These are phyloP conservation scores for Bidens hawaiensis DNA, from an alignment of 140 eudicot genomes.

Conservation along the genomic window DNA sequence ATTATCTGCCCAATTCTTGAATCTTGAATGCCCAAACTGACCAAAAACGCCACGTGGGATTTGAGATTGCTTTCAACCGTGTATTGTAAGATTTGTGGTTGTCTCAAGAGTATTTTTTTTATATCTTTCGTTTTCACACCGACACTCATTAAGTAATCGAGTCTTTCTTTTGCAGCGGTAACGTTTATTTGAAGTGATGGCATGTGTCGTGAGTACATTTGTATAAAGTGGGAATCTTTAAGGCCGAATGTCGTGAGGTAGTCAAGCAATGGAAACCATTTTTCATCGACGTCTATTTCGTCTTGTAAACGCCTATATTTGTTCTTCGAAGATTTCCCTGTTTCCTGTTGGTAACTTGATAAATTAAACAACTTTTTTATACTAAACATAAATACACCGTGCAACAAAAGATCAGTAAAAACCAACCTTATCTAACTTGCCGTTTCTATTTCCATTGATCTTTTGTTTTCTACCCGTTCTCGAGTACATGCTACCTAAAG, in stretches of 20 bases:
- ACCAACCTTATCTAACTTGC: slow-evolving; percentile 25
- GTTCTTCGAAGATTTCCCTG: slow-evolving; percentile 34
- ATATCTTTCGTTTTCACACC: slow-evolving; percentile 83
- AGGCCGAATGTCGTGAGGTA: slow-evolving; percentile 79
- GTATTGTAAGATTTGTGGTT: slow-evolving; percentile 78
- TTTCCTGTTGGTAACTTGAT: slow-evolving; percentile 36
- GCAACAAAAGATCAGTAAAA: too few species aligned
- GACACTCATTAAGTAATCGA: slow-evolving; percentile 66
- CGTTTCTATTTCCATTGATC: slow-evolving; percentile 27
- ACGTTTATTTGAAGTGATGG: slow-evolving; percentile 80
- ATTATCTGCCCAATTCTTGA: slow-evolving; percentile 82
- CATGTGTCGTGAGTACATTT: slow-evolving; percentile 87
- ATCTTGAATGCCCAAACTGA: slow-evolving; percentile 78
- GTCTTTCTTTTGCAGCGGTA: slow-evolving; percentile 70
- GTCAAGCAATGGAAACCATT: slow-evolving; percentile 84
- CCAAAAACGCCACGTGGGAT: slow-evolving; percentile 79
- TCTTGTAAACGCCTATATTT: slow-evolving; percentile 50
- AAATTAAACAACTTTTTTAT: not conserved
- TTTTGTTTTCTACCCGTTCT: slow-evolving; percentile 29
- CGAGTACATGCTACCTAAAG: slow-evolving; percentile 40
- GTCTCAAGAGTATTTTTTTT: slow-evolving; percentile 76
- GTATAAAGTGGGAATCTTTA: slow-evolving; percentile 73
- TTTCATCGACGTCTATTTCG: slow-evolving; percentile 70
- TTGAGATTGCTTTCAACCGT: slow-evolving; percentile 79
- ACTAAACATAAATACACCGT: too few species aligned